Percentiles rank a stretch among this genome's conserved stretches.
phyloP scores from a whole-genome alignment of 2,329 filamentous ascomycete species.

The Aspergillus texensis region DNA sequence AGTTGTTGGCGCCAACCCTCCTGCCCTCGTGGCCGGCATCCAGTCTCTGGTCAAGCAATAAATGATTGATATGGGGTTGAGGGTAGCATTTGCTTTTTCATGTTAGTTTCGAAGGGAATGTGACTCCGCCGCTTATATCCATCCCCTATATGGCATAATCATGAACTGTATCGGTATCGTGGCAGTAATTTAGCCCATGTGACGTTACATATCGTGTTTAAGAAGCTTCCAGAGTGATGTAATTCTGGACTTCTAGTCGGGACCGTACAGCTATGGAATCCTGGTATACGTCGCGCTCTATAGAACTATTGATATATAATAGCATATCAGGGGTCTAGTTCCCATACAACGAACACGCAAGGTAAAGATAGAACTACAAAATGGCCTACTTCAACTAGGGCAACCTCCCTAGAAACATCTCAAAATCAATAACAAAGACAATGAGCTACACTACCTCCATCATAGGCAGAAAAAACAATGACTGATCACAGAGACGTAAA shows the following conservation, averaged over 20 bases:
- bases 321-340: neutral
- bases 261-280: too few species aligned
- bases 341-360: neutral
- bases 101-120: neutral
- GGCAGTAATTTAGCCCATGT: neutral
- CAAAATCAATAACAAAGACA: neutral
- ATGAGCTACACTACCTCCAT: neutral
- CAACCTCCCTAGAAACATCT: too few species aligned
- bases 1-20: conserved; percentile 80
- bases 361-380: neutral
- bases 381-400: neutral
- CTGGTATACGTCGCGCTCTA: too few species aligned
- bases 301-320: neutral
- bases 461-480: neutral
- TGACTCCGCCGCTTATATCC: neutral
- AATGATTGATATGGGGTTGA: neutral
- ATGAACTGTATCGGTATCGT: neutral
- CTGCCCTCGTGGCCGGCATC: conserved; percentile 57
- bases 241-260: neutral
- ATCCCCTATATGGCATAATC: neutral
- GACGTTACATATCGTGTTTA: neutral
- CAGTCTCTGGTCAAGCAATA: conserved; percentile 25
- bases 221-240: too few species aligned
- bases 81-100: neutral
- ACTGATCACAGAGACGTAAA: neutral